Percentiles rank a stretch among this genome's conserved stretches.
Conservation (phyloP, 768 basidiomycete genomes). For the Podaxis pistillaris region DNA sequence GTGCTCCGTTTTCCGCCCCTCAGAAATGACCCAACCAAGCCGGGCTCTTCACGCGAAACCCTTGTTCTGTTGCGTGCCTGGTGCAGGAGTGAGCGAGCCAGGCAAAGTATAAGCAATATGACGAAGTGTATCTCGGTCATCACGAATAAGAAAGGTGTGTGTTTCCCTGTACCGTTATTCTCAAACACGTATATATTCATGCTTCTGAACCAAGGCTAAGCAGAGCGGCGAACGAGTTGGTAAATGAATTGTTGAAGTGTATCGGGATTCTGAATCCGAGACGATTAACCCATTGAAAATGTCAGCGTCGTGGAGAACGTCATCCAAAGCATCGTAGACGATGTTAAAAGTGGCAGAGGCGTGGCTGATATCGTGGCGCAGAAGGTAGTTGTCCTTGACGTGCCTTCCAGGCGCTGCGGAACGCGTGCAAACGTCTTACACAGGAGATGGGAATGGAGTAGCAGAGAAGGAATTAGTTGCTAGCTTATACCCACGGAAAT, state of each 20-base stretch:
- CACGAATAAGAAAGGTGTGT: slow-evolving; percentile 91
- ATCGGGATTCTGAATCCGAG: slow-evolving; percentile 80
- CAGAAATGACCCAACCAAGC: slow-evolving; percentile 46
- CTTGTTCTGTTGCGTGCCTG: slow-evolving; percentile 81
- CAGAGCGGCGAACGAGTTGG: slow-evolving; percentile 81
- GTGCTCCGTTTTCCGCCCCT: slow-evolving; percentile 85
- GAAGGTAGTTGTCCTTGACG: slow-evolving; percentile 68
- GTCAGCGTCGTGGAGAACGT: slow-evolving; percentile 82
- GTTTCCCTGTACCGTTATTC: slow-evolving; percentile 2
- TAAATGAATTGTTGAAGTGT: slow-evolving; percentile 94
- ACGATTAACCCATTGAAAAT: slow-evolving; percentile 96
- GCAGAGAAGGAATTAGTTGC: not conserved
- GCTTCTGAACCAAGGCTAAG: slow-evolving; percentile 62
- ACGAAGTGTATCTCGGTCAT: slow-evolving; percentile 81
- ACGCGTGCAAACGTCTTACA: slow-evolving; percentile 62
- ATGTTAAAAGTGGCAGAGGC: slow-evolving; percentile 52
- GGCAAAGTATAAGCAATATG: slow-evolving; percentile 75
- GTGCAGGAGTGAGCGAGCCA: slow-evolving; percentile 65
- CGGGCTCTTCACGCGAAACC: slow-evolving; percentile 85
- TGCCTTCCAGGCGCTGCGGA: slow-evolving; percentile 58
- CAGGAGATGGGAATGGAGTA: slow-evolving; percentile 48
- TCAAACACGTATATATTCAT: not conserved
- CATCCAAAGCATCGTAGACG: slow-evolving; percentile 88
- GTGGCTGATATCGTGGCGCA: slow-evolving; percentile 32
- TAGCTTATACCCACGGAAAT: slow-evolving; percentile 59